Evolutionary conservation across 176 grass and related monocot species (phyloP), one percentile per base, ranked within the genome.

Genomic region (Pontederia crassipes): DNA sequence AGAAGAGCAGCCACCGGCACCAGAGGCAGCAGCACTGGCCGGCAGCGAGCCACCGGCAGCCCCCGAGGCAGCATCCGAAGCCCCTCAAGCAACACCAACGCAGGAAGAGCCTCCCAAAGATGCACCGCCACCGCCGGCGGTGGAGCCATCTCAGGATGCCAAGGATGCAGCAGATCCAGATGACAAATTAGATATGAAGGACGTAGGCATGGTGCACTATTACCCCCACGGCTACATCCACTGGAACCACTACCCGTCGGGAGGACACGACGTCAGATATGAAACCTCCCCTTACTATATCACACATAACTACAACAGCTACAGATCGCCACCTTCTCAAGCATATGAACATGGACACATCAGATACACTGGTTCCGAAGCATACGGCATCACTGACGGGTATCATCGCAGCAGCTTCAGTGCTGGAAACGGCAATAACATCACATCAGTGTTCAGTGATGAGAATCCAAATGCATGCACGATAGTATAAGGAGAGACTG

Each of bases 381-480:
- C 65, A 2, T 67, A 75, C 62, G 82, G 80, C 59, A 58, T 73
- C 28, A 59, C 4, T 45, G 49, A 4, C 15, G 57, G 57, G 32
- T 68, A 76, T 71, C 52, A 65, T 16, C 62, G 24, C 5, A 55
- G 24, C 5, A 55, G 45, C 58, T 69, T 67, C 27, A 75, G 77
- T 6, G 84, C 66, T 68, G 80, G 74, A 61, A 78, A 87, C 62
- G 75, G 83, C 26, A 84, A 28, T 49, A 75, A 82, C 14, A 79
- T 81, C 60, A 84, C 81, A n/a, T 85, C 78, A 12, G 72, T 79
- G 46, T 93, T 93, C 61, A 93, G 83, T 28, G 83, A 93, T 15
- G 78, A 95, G 61, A 88, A 84, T 20, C 81, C 85, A 46, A 84
- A 89, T 46, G 82, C 86, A 59, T 94, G 89, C 78, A 75, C 17